Conservation (phyloP, 1,139 yeast genomes). For the Yarrowia galli region DNA sequence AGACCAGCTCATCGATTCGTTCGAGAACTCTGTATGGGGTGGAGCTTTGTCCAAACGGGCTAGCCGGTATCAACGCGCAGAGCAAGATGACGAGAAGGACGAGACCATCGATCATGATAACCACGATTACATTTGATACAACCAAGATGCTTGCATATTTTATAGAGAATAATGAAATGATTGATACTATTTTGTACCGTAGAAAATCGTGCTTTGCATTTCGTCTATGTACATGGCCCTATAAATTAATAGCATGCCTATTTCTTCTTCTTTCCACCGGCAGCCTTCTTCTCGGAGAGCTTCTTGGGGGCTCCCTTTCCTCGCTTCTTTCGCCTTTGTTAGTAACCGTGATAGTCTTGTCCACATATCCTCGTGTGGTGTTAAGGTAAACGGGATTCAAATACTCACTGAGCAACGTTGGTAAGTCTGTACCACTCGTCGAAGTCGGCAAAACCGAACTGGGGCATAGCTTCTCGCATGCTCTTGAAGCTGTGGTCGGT, state of each 20-base stretch:
- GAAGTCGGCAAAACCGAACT: slow-evolving; percentile 24
- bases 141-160: neutral
- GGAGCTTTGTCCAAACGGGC: slow-evolving; percentile 30
- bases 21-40: slow-evolving; percentile 36
- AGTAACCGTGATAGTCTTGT: neutral
- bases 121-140: slow-evolving; percentile 2
- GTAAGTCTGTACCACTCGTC: slow-evolving; percentile 22
- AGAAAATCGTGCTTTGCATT: slow-evolving; percentile 13
- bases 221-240: slow-evolving; percentile 40
- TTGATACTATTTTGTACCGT: neutral
- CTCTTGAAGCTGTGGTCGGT: slow-evolving; percentile 22
- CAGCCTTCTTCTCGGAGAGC: slow-evolving; percentile 55
- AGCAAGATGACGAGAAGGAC: slow-evolving; percentile 22
- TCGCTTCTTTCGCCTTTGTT: slow-evolving; percentile 59
- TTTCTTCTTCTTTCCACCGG: slow-evolving; percentile 52
- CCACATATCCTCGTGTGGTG: no score
- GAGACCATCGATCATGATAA: slow-evolving; percentile 6
- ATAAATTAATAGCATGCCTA: slow-evolving; percentile 51
- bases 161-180: neutral
- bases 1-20: slow-evolving; percentile 31
- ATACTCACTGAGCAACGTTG: slow-evolving; percentile 37
- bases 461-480: slow-evolving; percentile 37
- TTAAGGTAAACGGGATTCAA: neutral
- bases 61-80: slow-evolving; percentile 20
- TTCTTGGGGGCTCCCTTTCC: slow-evolving; percentile 94